Conservation (phyloP, 495 filamentous ascomycete genomes). For the Penicillium manginii region DNA sequence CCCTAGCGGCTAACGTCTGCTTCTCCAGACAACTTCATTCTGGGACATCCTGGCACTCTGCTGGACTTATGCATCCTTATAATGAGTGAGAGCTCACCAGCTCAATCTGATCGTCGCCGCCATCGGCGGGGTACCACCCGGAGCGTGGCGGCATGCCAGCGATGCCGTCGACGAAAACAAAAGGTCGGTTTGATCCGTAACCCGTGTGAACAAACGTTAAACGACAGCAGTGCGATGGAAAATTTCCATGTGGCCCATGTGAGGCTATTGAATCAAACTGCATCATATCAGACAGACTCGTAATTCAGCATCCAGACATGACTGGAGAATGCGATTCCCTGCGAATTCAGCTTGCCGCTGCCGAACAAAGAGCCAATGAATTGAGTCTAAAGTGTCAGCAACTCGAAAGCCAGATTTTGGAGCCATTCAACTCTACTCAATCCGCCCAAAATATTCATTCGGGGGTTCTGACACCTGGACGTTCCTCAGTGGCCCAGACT, state of each 20-base stretch:
- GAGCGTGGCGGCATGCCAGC: not conserved
- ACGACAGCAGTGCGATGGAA: not conserved
- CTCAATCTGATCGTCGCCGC: not conserved
- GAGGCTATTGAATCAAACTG: not conserved
- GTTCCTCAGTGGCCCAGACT: not conserved
- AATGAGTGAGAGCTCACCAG: not conserved
- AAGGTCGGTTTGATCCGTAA: not conserved
- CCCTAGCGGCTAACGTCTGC: not conserved
- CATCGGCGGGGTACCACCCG: not conserved
- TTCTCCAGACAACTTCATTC: not conserved
- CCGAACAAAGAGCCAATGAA: not conserved
- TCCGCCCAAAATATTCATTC: too few relatives aligned
- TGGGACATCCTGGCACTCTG: too few relatives aligned
- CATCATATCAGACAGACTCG: not conserved
- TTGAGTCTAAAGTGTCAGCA: not conserved
- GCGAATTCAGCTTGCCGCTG: not conserved
- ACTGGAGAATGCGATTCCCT: not conserved
- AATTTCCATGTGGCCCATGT: not conserved
- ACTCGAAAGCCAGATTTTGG: not conserved
- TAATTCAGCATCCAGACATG: not conserved
- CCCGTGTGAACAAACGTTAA: not conserved
- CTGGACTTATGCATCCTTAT: too few relatives aligned
- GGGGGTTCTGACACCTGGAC: not conserved
- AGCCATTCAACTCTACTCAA: too few relatives aligned
- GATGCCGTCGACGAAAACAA: not conserved